phyloP scores from a whole-genome alignment of 495 filamentous ascomycete genomes.

The Penicillium atrosanguineum region DNA sequence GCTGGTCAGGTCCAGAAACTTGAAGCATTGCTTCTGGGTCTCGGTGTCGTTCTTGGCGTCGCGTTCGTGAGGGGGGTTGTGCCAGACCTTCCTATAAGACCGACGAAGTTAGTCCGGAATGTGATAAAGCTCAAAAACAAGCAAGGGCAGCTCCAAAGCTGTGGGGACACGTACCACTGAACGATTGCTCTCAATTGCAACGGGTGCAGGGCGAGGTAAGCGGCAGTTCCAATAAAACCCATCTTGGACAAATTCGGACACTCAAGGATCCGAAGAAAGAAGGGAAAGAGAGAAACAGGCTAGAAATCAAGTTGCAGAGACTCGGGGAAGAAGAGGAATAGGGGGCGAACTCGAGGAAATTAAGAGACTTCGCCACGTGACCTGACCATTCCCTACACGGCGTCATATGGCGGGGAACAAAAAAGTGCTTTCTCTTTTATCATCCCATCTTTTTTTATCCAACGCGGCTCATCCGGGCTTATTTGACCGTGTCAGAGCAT shows the following conservation, averaged over 20 bases:
- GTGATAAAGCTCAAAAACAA: not conserved
- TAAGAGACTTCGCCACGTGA: constrained; percentile 9
- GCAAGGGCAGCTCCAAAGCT: not conserved
- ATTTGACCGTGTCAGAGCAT: not conserved
- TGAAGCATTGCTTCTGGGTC: constrained; percentile 76
- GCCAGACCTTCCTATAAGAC: constrained; percentile 82
- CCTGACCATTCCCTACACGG: not conserved
- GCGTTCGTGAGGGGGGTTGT: constrained; percentile 86
- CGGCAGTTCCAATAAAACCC: constrained; percentile 52
- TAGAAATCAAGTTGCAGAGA: constrained; percentile 3
- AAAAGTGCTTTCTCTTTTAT: constrained; percentile 8
- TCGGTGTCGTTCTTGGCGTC: constrained; percentile 69
- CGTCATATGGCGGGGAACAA: constrained; percentile 4
- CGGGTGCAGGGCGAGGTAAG: constrained; percentile 78
- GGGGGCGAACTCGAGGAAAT: constrained; percentile 2
- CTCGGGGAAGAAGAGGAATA: constrained; percentile 3
- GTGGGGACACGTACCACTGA: constrained; percentile 70
- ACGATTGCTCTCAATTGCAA: constrained; percentile 78
- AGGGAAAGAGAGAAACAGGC: constrained; percentile 4
- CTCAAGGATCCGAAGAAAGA: constrained; percentile 3
- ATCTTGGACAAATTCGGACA: constrained; percentile 36
- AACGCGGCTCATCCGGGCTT: not conserved
- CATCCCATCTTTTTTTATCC: not conserved
- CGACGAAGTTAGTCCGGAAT: not conserved
- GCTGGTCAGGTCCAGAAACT: constrained; percentile 82